Evolutionary conservation across 371 early-diverging fungal genomes (phyloP).

Genomic region (Mortierella sp.): DNA sequence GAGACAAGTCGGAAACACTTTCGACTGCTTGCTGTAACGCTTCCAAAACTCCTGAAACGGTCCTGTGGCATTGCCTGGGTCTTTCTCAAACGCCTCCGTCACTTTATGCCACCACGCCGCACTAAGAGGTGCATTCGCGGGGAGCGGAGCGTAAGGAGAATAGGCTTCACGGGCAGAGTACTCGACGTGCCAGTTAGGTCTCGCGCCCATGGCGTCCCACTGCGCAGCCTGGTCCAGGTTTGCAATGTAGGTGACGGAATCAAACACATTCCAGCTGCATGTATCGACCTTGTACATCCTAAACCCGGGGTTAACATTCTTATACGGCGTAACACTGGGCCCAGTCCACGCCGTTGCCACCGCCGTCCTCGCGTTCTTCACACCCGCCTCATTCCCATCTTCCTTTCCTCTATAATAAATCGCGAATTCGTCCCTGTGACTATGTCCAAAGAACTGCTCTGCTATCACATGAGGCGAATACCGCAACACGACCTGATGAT

Average conservation of each 20-base stretch:
- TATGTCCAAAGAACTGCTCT: too few relatives aligned
- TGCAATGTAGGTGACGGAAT: conserved; percentile 69
- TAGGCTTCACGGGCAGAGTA: conserved; percentile 70
- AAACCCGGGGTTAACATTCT: conserved; percentile 69
- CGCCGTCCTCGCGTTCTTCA: conserved; percentile 59
- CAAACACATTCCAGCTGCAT: conserved; percentile 67
- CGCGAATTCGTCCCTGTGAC: too few relatives aligned
- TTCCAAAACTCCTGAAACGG: too few relatives aligned
- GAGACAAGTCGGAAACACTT: too few relatives aligned
- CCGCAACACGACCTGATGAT: conserved; percentile 66
- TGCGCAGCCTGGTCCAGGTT: conserved; percentile 60
- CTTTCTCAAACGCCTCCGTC: too few relatives aligned
- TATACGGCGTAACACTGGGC: conserved; percentile 69
- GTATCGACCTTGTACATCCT: conserved; percentile 67
- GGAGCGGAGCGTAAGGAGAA: conserved; percentile 32
- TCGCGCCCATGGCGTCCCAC: conserved; percentile 51
- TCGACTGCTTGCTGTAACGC: too few relatives aligned
- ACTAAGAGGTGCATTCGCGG: conserved; percentile 56
- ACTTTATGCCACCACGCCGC: conserved; percentile 65
- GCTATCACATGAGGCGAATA: too few relatives aligned
- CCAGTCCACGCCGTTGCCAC: conserved; percentile 66
- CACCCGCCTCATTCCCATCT: conserved; percentile 26
- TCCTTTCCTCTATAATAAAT: too few relatives aligned
- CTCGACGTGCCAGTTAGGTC: conserved; percentile 70
- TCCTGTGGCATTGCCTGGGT: too few relatives aligned